Base-by-base conservation (phyloP, 345 rosid species). In the Bruguiera sexangula region DNA sequence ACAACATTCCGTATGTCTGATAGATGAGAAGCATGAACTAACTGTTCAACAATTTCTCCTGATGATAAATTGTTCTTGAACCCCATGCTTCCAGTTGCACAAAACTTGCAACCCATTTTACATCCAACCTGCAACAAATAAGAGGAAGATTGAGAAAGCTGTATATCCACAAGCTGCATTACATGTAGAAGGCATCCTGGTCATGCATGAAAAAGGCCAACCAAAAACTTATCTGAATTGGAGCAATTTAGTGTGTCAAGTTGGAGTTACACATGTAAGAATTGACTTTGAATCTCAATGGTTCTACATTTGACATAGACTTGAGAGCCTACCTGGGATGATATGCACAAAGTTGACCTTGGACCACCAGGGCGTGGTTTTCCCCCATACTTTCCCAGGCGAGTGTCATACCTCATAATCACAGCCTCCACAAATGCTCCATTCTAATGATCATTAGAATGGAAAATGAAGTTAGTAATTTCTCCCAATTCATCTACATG, bases 31-130 rank as follows among this genome's bases (percentile, higher is more conserved):
- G 99, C 98, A 72, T 95, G 92, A 75, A 95, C 99, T 48, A 95
- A 84, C 72, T 95, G 98, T 79, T 95, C 99, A 79, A 95, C 85
- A 59, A 95, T 95, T 81, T 95, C 99, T 72, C 99, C 96, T 0
- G 96, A 83, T 3, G 96, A 80, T 32, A 95, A 75, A 79, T 95
- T 90, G 81, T 75, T 88, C 77, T 92, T 88, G 72, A 95, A 90
- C 27, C 96, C 98, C 99, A 95, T 95, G 55, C 83, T 90, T 83
- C 99, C 99, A 18, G 99, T 92, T 7, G 99, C 99, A 82, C 99
- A 95, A 77, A 95, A 95, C 43, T 77, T 95, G 81, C 99, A 95
- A 27, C 99, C 96, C 99, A 92, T 95, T 81, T 95, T 95, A 82
- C 99, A 95, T 65, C 99, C 99, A 82, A 95, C 99, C 99, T 95